Base-by-base conservation (phyloP, 257 asterid genomes). In the Sherardia arvensis region DNA sequence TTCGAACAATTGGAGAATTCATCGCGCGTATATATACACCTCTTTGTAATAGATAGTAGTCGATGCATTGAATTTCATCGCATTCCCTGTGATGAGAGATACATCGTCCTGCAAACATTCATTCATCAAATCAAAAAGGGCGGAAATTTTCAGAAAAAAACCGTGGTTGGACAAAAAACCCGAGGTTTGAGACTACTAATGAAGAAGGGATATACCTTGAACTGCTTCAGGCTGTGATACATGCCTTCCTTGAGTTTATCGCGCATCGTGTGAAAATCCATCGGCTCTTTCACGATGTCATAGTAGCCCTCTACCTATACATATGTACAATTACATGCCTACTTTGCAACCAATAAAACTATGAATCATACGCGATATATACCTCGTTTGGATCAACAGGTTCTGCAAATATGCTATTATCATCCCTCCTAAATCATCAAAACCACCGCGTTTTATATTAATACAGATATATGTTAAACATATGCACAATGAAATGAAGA, bases 231-330 rank as follows among this genome's bases (percentile, higher is more conserved):
- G 75, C 75, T 84, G 32, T 74, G 55, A 58, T 88, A 88, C 95
- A 88, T 71, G 59, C 91, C 97, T 73, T 92, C 95, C 29, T 92
- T 95, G 75, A 92, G 88, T 69, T 92, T 92, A 59, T 95, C 97
- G 77, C 96, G 82, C 91, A 89, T 88, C n/a, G 96, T 92, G 43
- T 86, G 97, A 10, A 92, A 92, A 77, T 92, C 96, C 97, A 92
- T 92, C 6, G 97, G 95, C 71, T 86, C 86, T 73, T 84, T 78
- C 32, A 92, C 83, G 71, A 88, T 80, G 38, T 86, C 85, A 65
- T 80, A 78, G 79, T 92, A 92, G 61, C 85, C 86, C 83, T 80
- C 92, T 53, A 85, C 97, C 97, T 91, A 70, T 91, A 70, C 64
- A 10, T 49, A 33, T 54, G 1, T 6, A 30, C 3, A 30, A 3